Conservation (phyloP, 371 early-diverging fungal genomes). For the Entomophthora muscae region DNA sequence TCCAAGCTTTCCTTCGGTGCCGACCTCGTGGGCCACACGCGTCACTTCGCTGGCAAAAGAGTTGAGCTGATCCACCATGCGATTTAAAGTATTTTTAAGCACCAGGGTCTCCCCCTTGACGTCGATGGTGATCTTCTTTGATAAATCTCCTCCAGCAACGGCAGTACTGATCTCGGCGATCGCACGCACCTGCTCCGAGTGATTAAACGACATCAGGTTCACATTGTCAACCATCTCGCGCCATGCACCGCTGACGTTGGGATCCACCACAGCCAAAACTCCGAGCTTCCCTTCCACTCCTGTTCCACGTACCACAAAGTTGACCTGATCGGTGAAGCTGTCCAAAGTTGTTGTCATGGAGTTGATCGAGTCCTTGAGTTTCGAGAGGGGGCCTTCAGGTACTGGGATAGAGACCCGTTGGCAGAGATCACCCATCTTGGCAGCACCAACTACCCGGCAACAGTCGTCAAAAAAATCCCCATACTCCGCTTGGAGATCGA, state of each 20-base stretch:
- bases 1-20: conserved; percentile 28
- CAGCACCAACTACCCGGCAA: conserved; percentile 10
- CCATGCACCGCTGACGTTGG: conserved; percentile 45
- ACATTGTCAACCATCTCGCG: conserved; percentile 43
- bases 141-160: conserved; percentile 50
- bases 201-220: conserved; percentile 41
- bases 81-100: conserved; percentile 48
- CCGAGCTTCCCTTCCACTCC: conserved; percentile 48
- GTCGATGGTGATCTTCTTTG: conserved; percentile 39
- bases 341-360: conserved; percentile 40
- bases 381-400: conserved; percentile 14
- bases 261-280: conserved; percentile 28
- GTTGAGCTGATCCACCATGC: conserved; percentile 35
- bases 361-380: conserved; percentile 35
- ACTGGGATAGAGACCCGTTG: conserved; percentile 9
- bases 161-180: conserved; percentile 54
- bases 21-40: conserved; percentile 35
- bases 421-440: conserved; percentile 12
- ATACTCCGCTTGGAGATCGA: neutral
- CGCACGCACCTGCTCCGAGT: conserved; percentile 49
- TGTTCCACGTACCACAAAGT: conserved; percentile 36
- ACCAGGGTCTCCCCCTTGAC: conserved; percentile 46
- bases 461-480: conserved; percentile 10
- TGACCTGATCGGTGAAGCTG: conserved; percentile 30
- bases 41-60: conserved; percentile 27